Evolutionary conservation across 345 rosid species (phyloP).

Genomic region (Salix dunnii): DNA sequence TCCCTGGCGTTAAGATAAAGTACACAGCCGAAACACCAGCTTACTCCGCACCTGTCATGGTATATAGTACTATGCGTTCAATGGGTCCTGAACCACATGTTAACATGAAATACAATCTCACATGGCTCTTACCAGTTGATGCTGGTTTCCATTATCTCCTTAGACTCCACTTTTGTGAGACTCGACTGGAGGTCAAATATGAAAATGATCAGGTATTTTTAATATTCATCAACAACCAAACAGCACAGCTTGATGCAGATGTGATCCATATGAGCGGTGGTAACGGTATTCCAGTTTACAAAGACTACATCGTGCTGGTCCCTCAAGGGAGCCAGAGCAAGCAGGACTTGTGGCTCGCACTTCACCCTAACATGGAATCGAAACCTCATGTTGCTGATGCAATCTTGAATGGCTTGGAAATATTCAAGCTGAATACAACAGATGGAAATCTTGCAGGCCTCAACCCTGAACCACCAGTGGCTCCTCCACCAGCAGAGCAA

Average conservation of each 20-base stretch:
- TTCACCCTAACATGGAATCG: background rate
- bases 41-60: background rate
- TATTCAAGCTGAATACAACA: constrained; percentile 18
- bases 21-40: background rate
- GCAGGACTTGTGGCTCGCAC: constrained; percentile 12
- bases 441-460: constrained; percentile 11
- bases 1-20: background rate
- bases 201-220: too few relatives aligned
- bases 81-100: background rate
- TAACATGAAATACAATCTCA: background rate
- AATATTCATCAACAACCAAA: background rate
- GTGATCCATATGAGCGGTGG: constrained; percentile 6
- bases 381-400: background rate
- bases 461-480: background rate
- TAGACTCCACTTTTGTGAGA: background rate
- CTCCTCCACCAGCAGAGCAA: background rate
- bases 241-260: background rate
- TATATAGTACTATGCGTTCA: background rate
- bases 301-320: constrained; percentile 11
- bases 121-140: background rate
- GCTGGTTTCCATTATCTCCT: background rate
- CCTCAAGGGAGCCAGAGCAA: background rate
- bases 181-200: too few relatives aligned
- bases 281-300: background rate
- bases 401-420: constrained; percentile 25